Base-by-base conservation (phyloP, 2,329 filamentous ascomycete genomes). In the Knufia fluminis region DNA sequence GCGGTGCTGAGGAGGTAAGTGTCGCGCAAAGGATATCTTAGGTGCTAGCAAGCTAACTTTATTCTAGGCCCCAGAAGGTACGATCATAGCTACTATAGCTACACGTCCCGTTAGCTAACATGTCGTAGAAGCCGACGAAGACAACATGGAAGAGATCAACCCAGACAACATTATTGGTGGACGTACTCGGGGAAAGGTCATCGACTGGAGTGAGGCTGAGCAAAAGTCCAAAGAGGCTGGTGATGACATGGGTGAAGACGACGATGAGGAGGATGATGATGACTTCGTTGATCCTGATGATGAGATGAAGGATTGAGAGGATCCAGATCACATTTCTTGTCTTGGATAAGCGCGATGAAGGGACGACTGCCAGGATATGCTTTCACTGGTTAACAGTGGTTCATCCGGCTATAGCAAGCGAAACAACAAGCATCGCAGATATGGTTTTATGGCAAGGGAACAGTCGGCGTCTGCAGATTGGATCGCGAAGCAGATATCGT, bases 141-240 rank as follows among this genome's bases (percentile, higher is more conserved):
- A 87, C 62, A 85, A 86, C 68, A 79, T 95, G 76, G 86, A 94
- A 66, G 90, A 91, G 71, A 96, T 98, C 66, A 87, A 94, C 65
- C 74, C 79, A 50, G 79, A 79, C 66, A 97, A 97, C 77, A 94
- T 97, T 67, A 82, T 97, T 64, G 83, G 83, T 55, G 80, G 83
- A 61, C 91, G 92, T 68, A 97, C 91, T 56, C 91, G 91, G 63
- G 90, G 90, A 64, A 86, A 87, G 69, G 78, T 82, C 63, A 96
- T 97, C 66, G 87, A 97, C 76, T 97, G 87, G 71, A 85, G 85
- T 62, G 89, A 94, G 74, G 90, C 90, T 17, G 88, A 87, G 22
- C 77, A 85, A 69, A 82, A 94, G 68, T 78, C 85, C 24, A 87
- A 89, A 39, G 85, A 92, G 0, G 85, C 85, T 40, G 83, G 86